phyloP scores from a whole-genome alignment of 768 basidiomycete species.

The Panaeolus papilionaceus region DNA sequence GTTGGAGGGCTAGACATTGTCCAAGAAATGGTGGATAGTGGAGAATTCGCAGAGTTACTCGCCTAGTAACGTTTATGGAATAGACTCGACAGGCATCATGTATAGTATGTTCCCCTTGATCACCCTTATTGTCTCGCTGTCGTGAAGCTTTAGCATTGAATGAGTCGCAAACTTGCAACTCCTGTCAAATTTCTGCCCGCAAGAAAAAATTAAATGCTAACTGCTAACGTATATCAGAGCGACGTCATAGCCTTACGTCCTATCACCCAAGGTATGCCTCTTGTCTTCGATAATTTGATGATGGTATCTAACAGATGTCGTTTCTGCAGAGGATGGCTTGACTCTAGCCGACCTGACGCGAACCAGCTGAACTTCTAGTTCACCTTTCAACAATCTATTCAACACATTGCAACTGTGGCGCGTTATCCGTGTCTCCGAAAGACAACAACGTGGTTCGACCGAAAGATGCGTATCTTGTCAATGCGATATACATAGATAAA shows the following conservation, averaged over 20 bases:
- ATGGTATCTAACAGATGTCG: background rate
- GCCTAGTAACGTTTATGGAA: conserved; percentile 22
- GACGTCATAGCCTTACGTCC: background rate
- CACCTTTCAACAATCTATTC: background rate
- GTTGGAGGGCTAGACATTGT: conserved; percentile 96
- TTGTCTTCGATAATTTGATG: background rate
- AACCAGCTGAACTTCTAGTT: background rate
- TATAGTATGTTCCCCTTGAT: background rate
- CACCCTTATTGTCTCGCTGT: background rate
- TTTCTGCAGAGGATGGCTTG: background rate
- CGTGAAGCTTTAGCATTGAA: background rate
- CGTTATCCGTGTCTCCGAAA: background rate
- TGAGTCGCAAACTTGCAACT: background rate
- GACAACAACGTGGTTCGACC: conserved; percentile 1
- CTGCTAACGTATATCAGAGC: background rate
- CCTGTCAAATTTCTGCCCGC: background rate
- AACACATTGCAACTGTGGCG: background rate
- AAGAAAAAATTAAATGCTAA: background rate
- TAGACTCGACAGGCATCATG: background rate
- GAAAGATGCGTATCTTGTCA: conserved; percentile 4
- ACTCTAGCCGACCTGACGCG: background rate
- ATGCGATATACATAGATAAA: background rate
- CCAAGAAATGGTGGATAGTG: conserved; percentile 83
- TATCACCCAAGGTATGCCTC: background rate
- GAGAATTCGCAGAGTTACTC: conserved; percentile 69